Evolutionary conservation across 1,284 basidiomycete genomes (phyloP).

Genomic region (Marasmius tenuissimus): DNA sequence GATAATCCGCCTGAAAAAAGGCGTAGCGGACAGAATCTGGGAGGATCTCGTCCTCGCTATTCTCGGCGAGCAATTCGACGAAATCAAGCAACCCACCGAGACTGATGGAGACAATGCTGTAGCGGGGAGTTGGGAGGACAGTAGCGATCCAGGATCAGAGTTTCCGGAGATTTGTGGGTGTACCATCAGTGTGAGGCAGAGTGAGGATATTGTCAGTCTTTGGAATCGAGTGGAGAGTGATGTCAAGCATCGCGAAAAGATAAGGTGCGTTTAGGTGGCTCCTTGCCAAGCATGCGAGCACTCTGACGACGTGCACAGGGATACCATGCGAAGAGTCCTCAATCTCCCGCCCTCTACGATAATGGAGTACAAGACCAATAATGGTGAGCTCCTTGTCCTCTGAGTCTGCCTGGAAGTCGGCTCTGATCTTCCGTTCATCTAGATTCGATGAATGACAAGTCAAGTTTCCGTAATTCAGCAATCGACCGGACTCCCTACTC

Average conservation of each 20-base stretch:
- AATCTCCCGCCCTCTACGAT: slow-evolving; percentile 68
- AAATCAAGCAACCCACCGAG: slow-evolving; percentile 40
- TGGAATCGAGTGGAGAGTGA: slow-evolving; percentile 78
- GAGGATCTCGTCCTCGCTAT: slow-evolving; percentile 78
- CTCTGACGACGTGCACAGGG: slow-evolving; percentile 39
- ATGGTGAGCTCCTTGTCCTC: slow-evolving; percentile 46
- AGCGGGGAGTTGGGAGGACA: slow-evolving; percentile 33
- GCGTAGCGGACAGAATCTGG: slow-evolving; percentile 80
- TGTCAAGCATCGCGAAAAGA: slow-evolving; percentile 65
- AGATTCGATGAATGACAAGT: slow-evolving; percentile 86
- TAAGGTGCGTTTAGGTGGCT: slow-evolving; percentile 51
- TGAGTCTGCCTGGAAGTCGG: not conserved
- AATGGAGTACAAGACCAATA: slow-evolving; percentile 87
- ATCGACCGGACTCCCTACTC: slow-evolving; percentile 52
- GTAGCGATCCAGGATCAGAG: slow-evolving; percentile 39
- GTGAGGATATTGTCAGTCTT: slow-evolving; percentile 79
- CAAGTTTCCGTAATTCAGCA: slow-evolving; percentile 71
- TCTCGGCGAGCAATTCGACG: slow-evolving; percentile 78
- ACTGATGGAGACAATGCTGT: slow-evolving; percentile 25
- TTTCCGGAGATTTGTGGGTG: slow-evolving; percentile 83
- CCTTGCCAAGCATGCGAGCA: not conserved
- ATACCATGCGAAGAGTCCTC: slow-evolving; percentile 66
- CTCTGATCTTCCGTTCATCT: slow-evolving; percentile 5
- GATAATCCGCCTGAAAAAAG: slow-evolving; percentile 85
- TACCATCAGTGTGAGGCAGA: slow-evolving; percentile 81